Evolutionary conservation across 106 monocot genomes (phyloP).

Genomic region (Apostasia ramifera): DNA sequence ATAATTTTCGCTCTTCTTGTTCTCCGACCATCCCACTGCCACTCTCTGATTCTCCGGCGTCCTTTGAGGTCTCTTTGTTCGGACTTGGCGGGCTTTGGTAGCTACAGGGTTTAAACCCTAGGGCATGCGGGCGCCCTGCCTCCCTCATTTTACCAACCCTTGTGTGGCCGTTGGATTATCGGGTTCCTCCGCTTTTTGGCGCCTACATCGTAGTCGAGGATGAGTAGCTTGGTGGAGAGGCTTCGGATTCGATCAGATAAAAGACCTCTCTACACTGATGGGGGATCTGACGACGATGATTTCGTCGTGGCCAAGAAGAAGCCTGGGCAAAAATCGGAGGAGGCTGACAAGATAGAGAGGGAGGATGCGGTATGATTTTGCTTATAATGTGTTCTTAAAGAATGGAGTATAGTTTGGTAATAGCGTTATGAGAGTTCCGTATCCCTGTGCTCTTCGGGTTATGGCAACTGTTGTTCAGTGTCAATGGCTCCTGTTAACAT

Average conservation of each 20-base stretch:
- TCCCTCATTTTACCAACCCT: neutral
- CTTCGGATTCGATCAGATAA: conserved; percentile 85
- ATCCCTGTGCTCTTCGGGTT: too few relatives aligned
- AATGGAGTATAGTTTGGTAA: too few relatives aligned
- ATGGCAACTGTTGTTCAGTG: too few relatives aligned
- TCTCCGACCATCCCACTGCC: neutral
- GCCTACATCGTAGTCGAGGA: conserved; percentile 8
- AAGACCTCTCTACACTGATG: conserved; percentile 64
- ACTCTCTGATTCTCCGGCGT: neutral
- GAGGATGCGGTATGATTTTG: conserved; percentile 65
- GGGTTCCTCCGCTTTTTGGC: neutral
- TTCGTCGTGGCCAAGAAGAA: conserved; percentile 6
- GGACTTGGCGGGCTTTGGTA: neutral
- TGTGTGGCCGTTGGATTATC: neutral
- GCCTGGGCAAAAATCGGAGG: neutral
- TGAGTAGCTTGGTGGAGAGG: conserved; percentile 96
- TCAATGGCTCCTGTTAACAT: too few relatives aligned
- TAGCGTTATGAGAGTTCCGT: too few relatives aligned
- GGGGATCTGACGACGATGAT: conserved; percentile 74
- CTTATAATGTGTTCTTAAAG: neutral
- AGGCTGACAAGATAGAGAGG: conserved; percentile 41
- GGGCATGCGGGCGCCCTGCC: neutral
- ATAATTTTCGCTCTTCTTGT: neutral
- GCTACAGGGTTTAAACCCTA: neutral
- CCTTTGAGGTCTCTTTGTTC: neutral